Percentiles rank a stretch among this genome's conserved stretches.
Conservation (phyloP, 306 rosid genomes). For the Vachellia collinsii region DNA sequence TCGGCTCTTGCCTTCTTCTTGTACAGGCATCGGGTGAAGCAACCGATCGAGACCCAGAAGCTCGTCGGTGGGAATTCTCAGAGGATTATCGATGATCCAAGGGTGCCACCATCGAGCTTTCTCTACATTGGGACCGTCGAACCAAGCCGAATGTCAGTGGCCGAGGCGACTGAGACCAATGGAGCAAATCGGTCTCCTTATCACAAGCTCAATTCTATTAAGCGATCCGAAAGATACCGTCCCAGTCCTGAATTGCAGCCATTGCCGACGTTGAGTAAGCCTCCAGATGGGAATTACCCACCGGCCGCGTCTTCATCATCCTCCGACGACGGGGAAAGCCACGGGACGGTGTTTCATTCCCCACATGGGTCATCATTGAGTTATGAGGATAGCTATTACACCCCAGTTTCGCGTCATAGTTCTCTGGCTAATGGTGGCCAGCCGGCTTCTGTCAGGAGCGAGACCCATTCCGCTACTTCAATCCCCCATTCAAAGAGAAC, state of each 20-base stretch:
- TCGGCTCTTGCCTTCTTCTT: constrained; percentile 86
- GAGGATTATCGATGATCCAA: constrained; percentile 46
- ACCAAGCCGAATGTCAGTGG: constrained; percentile 51
- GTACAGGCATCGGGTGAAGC: constrained; percentile 79
- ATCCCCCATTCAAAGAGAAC: constrained; percentile 76
- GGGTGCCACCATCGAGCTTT: constrained; percentile 63
- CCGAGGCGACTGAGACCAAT: constrained; percentile 21
- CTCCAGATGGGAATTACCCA: constrained; percentile 47
- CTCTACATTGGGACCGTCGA: constrained; percentile 94
- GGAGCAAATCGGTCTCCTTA: constrained; percentile 67
- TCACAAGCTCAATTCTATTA: constrained; percentile 68
- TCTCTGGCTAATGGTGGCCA: constrained; percentile 49
- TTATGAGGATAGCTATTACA: constrained; percentile 61
- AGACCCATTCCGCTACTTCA: constrained; percentile 23
- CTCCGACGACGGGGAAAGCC: constrained; percentile 66
- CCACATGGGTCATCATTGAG: constrained; percentile 73
- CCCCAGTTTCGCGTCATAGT: constrained; percentile 74
- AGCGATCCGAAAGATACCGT: constrained; percentile 84
- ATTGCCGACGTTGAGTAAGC: constrained; percentile 70
- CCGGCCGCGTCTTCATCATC: constrained; percentile 49
- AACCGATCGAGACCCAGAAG: constrained; percentile 63
- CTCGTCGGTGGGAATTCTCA: constrained; percentile 55
- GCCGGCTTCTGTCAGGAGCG: constrained; percentile 30
- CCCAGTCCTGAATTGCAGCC: constrained; percentile 98
- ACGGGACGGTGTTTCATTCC: constrained; percentile 70